A percentile compares a stretch with the other conserved stretches of the same genome.
phyloP scores from a whole-genome alignment of 176 grass and related monocot genomes.

The Musa beccarii region DNA sequence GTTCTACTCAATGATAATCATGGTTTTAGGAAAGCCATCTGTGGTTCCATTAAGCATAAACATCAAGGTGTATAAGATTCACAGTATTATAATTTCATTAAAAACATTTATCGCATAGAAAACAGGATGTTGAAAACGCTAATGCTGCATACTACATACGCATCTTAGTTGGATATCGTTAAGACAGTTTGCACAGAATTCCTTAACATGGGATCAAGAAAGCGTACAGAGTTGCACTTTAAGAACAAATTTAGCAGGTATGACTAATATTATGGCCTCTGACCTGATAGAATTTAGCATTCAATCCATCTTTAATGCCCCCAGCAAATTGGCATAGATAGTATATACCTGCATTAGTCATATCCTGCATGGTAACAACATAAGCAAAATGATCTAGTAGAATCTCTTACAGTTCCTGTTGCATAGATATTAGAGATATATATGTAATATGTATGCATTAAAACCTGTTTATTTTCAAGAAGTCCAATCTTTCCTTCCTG shows the following conservation, averaged over 20 bases:
- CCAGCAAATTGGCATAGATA: slow-evolving; percentile 93
- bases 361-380: slow-evolving; percentile 44
- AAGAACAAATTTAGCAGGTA: background rate
- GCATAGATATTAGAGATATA: background rate
- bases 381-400: slow-evolving; percentile 14
- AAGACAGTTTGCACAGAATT: no score
- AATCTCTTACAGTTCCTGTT: background rate
- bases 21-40: no score
- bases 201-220: background rate
- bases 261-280: background rate
- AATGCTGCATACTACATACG: background rate
- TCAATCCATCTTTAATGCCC: slow-evolving; percentile 77
- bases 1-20: background rate
- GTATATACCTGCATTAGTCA: slow-evolving; percentile 79
- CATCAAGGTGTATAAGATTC: no score
- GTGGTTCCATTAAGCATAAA: no score
- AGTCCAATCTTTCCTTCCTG: slow-evolving; percentile 88
- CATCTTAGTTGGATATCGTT: no score
- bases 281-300: slow-evolving; percentile 71
- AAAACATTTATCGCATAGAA: background rate
- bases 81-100: background rate
- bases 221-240: background rate
- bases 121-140: background rate
- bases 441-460: background rate
- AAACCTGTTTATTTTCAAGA: slow-evolving; percentile 89